These are phyloP conservation scores for Alternaria sp. DNA, from an alignment of 2,329 filamentous ascomycete genomes.

Conservation along the genomic window DNA sequence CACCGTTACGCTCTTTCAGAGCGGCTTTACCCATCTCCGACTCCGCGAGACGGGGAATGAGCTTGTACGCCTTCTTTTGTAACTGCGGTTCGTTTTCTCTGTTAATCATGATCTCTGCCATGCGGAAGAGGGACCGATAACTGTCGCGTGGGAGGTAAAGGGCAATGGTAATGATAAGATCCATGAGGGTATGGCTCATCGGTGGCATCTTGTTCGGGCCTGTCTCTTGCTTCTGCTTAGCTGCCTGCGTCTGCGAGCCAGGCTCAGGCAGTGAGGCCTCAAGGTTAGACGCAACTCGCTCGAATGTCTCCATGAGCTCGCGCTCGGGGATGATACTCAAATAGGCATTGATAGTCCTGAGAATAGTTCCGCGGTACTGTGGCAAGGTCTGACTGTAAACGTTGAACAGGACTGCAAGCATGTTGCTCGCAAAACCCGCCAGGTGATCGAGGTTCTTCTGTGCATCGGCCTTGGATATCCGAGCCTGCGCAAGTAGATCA, in stretches of 20 bases:
- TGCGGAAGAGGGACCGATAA: constrained; percentile 84
- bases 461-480: constrained; percentile 78
- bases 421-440: constrained; percentile 80
- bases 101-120: constrained; percentile 82
- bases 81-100: constrained; percentile 86
- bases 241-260: constrained; percentile 70
- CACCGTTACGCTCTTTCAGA: constrained; percentile 74
- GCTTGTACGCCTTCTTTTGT: constrained; percentile 99
- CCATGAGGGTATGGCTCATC: constrained; percentile 93
- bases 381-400: constrained; percentile 97
- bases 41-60: constrained; percentile 87
- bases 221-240: constrained; percentile 68
- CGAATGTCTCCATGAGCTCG: constrained; percentile 18
- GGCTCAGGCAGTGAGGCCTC: constrained; percentile 19
- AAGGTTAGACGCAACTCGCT: constrained; percentile 27
- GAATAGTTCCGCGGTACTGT: constrained; percentile 86
- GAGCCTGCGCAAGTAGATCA: constrained; percentile 78
- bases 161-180: constrained; percentile 94
- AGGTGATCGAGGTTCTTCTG: constrained; percentile 84
- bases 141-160: constrained; percentile 89
- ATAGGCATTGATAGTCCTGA: constrained; percentile 94
- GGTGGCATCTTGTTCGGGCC: constrained; percentile 82
- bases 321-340: constrained; percentile 82
- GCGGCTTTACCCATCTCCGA: constrained; percentile 81
- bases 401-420: constrained; percentile 97